A percentile compares a stretch with the other conserved stretches of the same genome.
Conservation (phyloP, 2,329 filamentous ascomycete genomes). For the Nemania bipapillata region DNA sequence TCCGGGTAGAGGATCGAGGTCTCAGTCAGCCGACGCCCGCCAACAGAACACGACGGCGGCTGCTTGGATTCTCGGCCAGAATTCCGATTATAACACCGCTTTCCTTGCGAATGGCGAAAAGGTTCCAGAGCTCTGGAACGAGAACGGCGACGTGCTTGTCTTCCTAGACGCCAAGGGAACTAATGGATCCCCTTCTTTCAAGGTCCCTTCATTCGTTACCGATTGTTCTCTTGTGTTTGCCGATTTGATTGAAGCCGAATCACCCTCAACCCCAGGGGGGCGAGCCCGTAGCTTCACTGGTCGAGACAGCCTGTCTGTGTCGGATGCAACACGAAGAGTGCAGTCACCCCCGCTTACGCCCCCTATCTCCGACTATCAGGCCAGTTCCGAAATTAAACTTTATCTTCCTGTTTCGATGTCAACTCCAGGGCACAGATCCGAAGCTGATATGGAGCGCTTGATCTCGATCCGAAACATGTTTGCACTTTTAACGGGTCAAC, state of each 20-base stretch:
- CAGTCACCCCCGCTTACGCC: constrained; percentile 54
- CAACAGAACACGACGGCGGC: constrained; percentile 44
- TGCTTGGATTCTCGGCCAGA: constrained; percentile 68
- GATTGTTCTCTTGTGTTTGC: constrained; percentile 66
- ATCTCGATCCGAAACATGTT: constrained; percentile 73
- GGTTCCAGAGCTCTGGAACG: constrained; percentile 74
- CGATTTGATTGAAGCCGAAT: constrained; percentile 63
- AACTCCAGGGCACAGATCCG: constrained; percentile 52
- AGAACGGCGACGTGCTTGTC: constrained; percentile 66
- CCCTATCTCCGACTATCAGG: constrained; percentile 51
- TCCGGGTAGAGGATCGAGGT: constrained; percentile 63
- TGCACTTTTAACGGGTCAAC: constrained; percentile 72
- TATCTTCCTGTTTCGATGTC: constrained; percentile 64
- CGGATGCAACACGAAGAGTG: constrained; percentile 60
- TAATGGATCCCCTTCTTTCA: constrained; percentile 68
- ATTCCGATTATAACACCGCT: constrained; percentile 66
- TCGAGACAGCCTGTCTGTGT: constrained; percentile 59
- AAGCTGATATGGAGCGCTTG: constrained; percentile 65
- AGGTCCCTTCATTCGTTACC: constrained; percentile 65
- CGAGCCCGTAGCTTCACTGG: constrained; percentile 61
- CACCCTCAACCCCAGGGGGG: constrained; percentile 46
- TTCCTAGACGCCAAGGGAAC: constrained; percentile 65
- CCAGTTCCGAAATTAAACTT: constrained; percentile 59
- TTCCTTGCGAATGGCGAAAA: constrained; percentile 66
- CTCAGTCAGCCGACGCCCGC: constrained; percentile 58